A percentile compares a stretch with the other conserved stretches of the same genome.
These are phyloP conservation scores for Pseudogymnoascus sp. DNA, from an alignment of 2,329 filamentous ascomycete species.

Conservation along the genomic window DNA sequence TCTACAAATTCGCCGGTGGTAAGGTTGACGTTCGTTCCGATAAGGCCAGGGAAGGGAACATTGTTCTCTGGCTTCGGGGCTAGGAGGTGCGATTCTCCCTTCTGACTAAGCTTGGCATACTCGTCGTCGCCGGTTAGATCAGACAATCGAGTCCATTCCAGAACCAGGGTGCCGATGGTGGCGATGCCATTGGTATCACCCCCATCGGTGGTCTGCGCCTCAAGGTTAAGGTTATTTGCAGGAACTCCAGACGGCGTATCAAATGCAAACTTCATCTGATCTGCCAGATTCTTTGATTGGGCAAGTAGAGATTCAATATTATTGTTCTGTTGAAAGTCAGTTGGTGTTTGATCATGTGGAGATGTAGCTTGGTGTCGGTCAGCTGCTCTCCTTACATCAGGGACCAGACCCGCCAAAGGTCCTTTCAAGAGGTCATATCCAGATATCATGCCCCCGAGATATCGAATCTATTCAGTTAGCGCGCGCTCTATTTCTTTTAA, in stretches of 20 bases:
- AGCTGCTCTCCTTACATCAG: slow-evolving; percentile 25
- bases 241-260: slow-evolving; percentile 68
- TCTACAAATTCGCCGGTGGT: slow-evolving; percentile 58
- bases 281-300: slow-evolving; percentile 61
- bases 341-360: slow-evolving; percentile 22
- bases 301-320: slow-evolving; percentile 49
- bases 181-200: slow-evolving; percentile 60
- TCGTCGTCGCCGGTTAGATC: slow-evolving; percentile 60
- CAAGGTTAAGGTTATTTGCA: slow-evolving; percentile 57
- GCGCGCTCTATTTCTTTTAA: not conserved
- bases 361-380: not conserved
- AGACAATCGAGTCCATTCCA: slow-evolving; percentile 77
- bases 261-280: slow-evolving; percentile 69
- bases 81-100: slow-evolving; percentile 61
- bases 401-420: slow-evolving; percentile 45
- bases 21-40: slow-evolving; percentile 60
- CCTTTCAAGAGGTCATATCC: slow-evolving; percentile 65
- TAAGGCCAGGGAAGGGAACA: slow-evolving; percentile 68
- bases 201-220: slow-evolving; percentile 40
- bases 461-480: slow-evolving; percentile 48
- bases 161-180: slow-evolving; percentile 65
- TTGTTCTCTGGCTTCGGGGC: slow-evolving; percentile 50
- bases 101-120: slow-evolving; percentile 59
- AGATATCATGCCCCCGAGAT: slow-evolving; percentile 69
- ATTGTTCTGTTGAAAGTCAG: slow-evolving; percentile 21